A percentile compares a stretch with the other conserved stretches of the same genome.
These are phyloP conservation scores for Podaxis carcinomalis DNA, from an alignment of 768 basidiomycete species.

Conservation along the genomic window DNA sequence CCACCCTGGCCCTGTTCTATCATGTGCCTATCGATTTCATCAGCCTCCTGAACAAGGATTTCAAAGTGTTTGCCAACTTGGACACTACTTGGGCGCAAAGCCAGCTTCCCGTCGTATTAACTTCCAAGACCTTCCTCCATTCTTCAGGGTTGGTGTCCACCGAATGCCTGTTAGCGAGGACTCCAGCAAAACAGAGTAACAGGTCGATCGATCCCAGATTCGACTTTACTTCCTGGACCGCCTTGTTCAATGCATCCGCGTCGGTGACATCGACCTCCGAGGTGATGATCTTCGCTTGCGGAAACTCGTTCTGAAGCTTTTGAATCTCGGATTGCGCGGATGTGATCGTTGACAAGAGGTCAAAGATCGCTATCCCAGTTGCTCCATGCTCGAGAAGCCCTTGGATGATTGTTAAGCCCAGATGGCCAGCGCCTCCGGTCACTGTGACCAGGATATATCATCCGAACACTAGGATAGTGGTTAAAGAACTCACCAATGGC, in stretches of 20 bases:
- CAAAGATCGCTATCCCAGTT: conserved; percentile 28
- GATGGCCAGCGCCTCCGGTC: conserved; percentile 40
- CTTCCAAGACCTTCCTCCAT: conserved; percentile 34
- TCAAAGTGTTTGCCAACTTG: conserved; percentile 16
- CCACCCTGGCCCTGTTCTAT: conserved; percentile 35
- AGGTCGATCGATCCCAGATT: conserved; percentile 30
- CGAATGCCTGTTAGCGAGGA: conserved; percentile 30
- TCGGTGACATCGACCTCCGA: conserved; percentile 33
- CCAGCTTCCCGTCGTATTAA: conserved; percentile 45
- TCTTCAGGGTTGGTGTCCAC: conserved; percentile 26
- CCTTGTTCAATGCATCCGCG: conserved; percentile 22
- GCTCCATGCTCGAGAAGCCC: conserved; percentile 41
- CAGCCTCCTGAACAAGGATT: neutral
- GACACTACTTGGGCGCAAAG: conserved; percentile 38
- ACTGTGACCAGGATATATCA: conserved; percentile 20
- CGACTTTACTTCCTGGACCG: conserved; percentile 21
- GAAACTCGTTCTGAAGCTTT: conserved; percentile 23
- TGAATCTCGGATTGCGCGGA: conserved; percentile 20
- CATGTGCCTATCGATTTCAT: conserved; percentile 29
- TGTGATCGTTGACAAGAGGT: conserved; percentile 20
- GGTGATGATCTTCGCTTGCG: conserved; percentile 27
- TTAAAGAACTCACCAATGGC: conserved; percentile 28
- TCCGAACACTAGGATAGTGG: neutral
- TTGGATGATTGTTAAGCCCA: conserved; percentile 31
- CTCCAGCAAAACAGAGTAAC: conserved; percentile 40